These are phyloP conservation scores for Vitis rupestris DNA, from an alignment of 164 flowering plant genomes.

Conservation along the genomic window DNA sequence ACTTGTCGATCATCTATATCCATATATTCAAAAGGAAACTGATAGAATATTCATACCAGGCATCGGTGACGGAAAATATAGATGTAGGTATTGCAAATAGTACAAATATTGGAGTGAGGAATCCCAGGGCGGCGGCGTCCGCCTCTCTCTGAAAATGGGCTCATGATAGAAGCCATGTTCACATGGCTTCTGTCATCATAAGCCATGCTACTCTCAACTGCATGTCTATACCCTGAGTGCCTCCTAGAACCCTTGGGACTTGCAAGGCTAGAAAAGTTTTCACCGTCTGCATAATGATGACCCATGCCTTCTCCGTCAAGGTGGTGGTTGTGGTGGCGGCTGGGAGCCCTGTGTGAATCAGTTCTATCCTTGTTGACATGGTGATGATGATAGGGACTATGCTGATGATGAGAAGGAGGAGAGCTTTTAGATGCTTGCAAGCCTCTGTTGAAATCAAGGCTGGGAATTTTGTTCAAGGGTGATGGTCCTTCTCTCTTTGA, in stretches of 20 bases:
- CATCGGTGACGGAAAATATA: constrained; percentile 67
- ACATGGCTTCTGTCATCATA: constrained; percentile 31
- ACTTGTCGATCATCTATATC: too few species aligned
- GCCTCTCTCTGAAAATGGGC: constrained; percentile 12
- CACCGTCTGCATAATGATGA: not conserved
- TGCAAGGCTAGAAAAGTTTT: not conserved
- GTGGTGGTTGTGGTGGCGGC: not conserved
- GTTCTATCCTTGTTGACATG: not conserved
- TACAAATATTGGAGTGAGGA: constrained; percentile 78
- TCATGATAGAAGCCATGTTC: constrained; percentile 19
- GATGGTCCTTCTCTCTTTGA: not conserved
- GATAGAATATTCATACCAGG: constrained; percentile 33
- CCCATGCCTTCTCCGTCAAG: not conserved
- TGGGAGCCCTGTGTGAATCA: not conserved
- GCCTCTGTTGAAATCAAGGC: constrained; percentile 45
- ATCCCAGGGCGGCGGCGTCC: constrained; percentile 57
- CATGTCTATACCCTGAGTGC: constrained; percentile 16
- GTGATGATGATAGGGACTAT: not conserved
- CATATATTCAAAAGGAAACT: too few species aligned
- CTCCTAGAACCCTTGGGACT: not conserved
- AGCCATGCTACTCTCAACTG: constrained; percentile 22
- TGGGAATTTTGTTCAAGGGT: constrained; percentile 37
- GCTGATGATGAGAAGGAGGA: not conserved
- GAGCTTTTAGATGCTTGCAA: constrained; percentile 26
- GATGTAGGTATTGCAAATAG: constrained; percentile 50